Conservation (phyloP, 352 stramenopile species). For the Phytopythium vexans region DNA sequence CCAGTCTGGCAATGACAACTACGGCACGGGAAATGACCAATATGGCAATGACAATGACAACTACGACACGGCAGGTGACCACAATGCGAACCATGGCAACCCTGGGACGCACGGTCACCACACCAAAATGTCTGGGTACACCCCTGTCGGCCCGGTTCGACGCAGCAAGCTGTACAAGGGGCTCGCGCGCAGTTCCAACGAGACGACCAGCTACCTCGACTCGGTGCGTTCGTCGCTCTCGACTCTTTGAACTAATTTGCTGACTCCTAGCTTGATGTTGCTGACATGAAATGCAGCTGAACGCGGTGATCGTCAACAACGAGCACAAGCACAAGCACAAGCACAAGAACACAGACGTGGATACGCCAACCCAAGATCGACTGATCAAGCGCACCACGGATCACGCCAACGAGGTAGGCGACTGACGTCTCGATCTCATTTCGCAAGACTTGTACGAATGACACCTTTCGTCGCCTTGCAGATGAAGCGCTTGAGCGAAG, state of each 20-base stretch:
- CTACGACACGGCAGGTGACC: too few relatives aligned
- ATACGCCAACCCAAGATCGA: too few relatives aligned
- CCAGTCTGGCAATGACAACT: too few relatives aligned
- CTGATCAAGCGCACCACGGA: conserved; percentile 33
- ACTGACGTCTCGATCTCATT: too few relatives aligned
- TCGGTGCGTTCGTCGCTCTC: background rate
- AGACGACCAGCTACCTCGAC: conserved; percentile 1
- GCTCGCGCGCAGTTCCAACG: background rate
- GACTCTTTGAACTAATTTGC: too few relatives aligned
- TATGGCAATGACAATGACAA: too few relatives aligned
- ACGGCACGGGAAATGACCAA: too few relatives aligned
- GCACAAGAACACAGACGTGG: conserved; percentile 16
- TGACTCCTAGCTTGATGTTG: background rate
- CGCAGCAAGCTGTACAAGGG: background rate
- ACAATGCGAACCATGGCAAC: too few relatives aligned
- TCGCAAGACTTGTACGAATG: too few relatives aligned
- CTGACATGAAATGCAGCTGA: background rate
- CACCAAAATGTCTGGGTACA: too few relatives aligned
- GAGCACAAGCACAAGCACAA: conserved; percentile 35
- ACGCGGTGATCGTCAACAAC: conserved; percentile 24
- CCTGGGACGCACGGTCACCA: too few relatives aligned
- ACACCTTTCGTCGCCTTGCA: conserved; percentile 10
- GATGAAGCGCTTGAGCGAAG: conserved; percentile 16
- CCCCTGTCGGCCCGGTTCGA: too few relatives aligned
- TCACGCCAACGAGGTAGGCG: conserved; percentile 4